Conservation (phyloP, 148 eudicot species). For the Spergularia marina region DNA sequence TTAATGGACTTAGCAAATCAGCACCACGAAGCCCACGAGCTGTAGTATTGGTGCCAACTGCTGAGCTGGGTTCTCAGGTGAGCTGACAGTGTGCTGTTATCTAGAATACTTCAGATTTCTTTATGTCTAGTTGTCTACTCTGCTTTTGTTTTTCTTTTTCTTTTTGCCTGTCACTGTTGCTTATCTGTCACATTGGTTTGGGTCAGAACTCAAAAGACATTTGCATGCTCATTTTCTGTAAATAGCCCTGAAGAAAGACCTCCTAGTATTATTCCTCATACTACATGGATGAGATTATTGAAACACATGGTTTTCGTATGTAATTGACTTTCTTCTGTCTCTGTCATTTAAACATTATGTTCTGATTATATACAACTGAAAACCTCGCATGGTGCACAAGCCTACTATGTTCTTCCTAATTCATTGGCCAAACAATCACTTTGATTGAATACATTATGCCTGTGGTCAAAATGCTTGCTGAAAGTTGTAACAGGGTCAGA, state of each 20-base stretch:
- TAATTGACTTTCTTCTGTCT: neutral
- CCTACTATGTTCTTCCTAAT: neutral
- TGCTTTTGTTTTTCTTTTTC: neutral
- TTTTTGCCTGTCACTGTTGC: neutral
- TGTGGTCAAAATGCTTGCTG: neutral
- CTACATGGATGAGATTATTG: neutral
- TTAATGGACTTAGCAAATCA: slow-evolving; percentile 67
- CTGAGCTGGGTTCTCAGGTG: slow-evolving; percentile 96
- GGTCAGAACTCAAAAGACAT: neutral
- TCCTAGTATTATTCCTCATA: neutral
- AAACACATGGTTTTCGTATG: neutral
- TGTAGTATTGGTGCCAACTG: slow-evolving; percentile 85
- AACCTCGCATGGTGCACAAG: slow-evolving; percentile 1
- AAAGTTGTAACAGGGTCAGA: no score
- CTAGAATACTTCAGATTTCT: neutral
- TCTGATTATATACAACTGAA: slow-evolving; percentile 6
- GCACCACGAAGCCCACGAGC: slow-evolving; percentile 77
- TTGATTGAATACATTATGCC: neutral
- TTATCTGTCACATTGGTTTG: neutral
- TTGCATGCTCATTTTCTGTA: neutral
- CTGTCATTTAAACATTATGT: neutral
- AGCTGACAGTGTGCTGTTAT: slow-evolving; percentile 13
- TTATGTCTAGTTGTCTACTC: slow-evolving; percentile 5
- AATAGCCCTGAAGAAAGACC: slow-evolving; percentile 7
- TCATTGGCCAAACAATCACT: neutral